Base-by-base conservation (phyloP, 2,329 filamentous ascomycete genomes). In the Purpureocillium lavendulum region DNA sequence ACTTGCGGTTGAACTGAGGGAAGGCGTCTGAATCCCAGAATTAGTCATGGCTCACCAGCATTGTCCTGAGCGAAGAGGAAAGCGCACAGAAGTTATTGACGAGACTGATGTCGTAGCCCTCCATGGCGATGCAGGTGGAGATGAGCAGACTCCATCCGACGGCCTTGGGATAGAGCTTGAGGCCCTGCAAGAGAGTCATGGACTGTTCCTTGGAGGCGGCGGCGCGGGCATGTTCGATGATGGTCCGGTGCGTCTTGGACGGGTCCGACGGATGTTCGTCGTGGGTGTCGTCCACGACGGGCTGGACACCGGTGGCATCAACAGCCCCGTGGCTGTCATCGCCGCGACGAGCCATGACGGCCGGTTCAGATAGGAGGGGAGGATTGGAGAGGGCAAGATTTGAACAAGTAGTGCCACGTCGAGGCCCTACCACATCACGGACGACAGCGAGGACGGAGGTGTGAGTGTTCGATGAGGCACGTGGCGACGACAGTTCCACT, bases 71-170 rank as follows among this genome's bases (percentile, higher is more conserved):
- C 11, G 21, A 18, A 10, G 16, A 10, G 28, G 17, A 10, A 34
- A 15, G 50, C 46, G 53, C 62, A 64, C 77, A 89, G 55, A 92
- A 87, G 61, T 89, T 89, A 66, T 82, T 87, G 52, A 92, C 77
- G 39, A 94, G 67, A 52, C 77, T 81, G 42, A 92, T 71, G 56
- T 94, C 87, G 65, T 89, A 94, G 28, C 86, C 87, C 61, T 94
- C 87, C 88, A 95, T 95, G 52, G 77, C 79, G 54, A 94, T 92
- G 57, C 84, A 89, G 0, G 86, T 90, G n/a, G 84, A 90, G 60
- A 95, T 89, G 43, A 94, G 67, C 37, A 94, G 54, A 51, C 81
- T 87, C 86, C 87, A 95, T 16, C 67, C 73, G 41, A 94, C 81
- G 16, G 88, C 88, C 66, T 94, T 90, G 42, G 87, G 87, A 56